A percentile compares a stretch with the other conserved stretches of the same genome.
Evolutionary conservation across 805 yeast species (phyloP).

Genomic region (Candida boleticola): DNA sequence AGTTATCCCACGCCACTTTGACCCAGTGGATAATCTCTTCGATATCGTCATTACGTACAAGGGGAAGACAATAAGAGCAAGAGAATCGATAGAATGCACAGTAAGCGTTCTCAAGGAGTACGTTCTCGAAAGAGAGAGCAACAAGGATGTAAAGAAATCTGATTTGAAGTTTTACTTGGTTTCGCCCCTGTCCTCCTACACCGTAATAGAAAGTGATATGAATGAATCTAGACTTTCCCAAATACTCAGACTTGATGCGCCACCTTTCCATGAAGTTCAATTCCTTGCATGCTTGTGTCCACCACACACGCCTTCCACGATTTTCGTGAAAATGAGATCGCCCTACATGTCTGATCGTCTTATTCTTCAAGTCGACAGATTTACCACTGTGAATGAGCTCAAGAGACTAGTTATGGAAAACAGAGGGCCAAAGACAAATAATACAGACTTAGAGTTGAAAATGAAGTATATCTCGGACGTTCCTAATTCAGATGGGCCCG

Average conservation of each 20-base stretch:
- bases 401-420: conserved; percentile 18
- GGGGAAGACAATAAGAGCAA: conserved; percentile 8
- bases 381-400: conserved; percentile 19
- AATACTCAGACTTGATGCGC: conserved; percentile 23
- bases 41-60: conserved; percentile 18
- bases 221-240: conserved; percentile 6
- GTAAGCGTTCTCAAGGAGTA: conserved; percentile 17
- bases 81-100: conserved; percentile 21
- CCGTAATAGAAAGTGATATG: conserved; percentile 9
- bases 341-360: neutral
- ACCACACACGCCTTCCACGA: neutral
- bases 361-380: conserved; percentile 21
- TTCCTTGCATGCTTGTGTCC: conserved; percentile 2
- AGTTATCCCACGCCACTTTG: conserved; percentile 17
- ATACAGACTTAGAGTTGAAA: neutral
- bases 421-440: neutral
- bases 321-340: neutral
- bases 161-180: neutral
- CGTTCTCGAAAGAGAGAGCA: conserved; percentile 10
- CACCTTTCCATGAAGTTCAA: conserved; percentile 15
- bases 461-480: neutral
- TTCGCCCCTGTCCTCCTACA: neutral
- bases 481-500: neutral
- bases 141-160: neutral
- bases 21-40: conserved; percentile 24